These are phyloP conservation scores for Penicillium crustosum DNA, from an alignment of 2,329 filamentous ascomycete genomes.

Conservation along the genomic window DNA sequence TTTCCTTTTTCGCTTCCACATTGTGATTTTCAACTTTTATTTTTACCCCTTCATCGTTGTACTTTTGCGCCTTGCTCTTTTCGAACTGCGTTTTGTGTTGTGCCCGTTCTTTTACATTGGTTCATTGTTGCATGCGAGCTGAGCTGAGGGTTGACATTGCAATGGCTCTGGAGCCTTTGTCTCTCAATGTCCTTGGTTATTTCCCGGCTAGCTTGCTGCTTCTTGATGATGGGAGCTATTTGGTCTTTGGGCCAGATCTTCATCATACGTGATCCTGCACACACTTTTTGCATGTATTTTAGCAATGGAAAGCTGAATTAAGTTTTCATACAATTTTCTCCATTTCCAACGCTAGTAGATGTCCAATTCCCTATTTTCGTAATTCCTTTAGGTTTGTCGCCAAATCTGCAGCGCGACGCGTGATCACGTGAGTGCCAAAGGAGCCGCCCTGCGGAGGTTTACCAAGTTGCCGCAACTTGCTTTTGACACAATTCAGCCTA, in stretches of 20 bases:
- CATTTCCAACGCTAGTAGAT: not conserved
- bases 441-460: conserved; percentile 8
- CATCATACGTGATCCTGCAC: conserved; percentile 7
- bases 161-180: not conserved
- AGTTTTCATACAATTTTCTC: conserved; percentile 1
- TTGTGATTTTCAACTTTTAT: conserved; percentile 20
- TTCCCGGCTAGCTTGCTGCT: not conserved
- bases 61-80: conserved; percentile 14
- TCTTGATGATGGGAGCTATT: not conserved
- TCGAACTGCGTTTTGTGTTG: conserved; percentile 7
- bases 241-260: not conserved
- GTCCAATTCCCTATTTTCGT: not conserved
- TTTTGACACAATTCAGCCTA: not conserved
- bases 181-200: not conserved
- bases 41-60: conserved; percentile 13
- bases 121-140: not conserved
- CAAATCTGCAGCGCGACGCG: conserved; percentile 17
- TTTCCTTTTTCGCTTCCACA: conserved; percentile 2
- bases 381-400: not conserved
- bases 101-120: not conserved
- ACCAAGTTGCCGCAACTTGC: conserved; percentile 2
- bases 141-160: not conserved
- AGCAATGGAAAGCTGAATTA: conserved; percentile 16
- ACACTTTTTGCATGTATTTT: conserved; percentile 22
- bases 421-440: conserved; percentile 18